These are phyloP conservation scores for Scedosporium boydii DNA, from an alignment of 2,329 filamentous ascomycete species.

Conservation along the genomic window DNA sequence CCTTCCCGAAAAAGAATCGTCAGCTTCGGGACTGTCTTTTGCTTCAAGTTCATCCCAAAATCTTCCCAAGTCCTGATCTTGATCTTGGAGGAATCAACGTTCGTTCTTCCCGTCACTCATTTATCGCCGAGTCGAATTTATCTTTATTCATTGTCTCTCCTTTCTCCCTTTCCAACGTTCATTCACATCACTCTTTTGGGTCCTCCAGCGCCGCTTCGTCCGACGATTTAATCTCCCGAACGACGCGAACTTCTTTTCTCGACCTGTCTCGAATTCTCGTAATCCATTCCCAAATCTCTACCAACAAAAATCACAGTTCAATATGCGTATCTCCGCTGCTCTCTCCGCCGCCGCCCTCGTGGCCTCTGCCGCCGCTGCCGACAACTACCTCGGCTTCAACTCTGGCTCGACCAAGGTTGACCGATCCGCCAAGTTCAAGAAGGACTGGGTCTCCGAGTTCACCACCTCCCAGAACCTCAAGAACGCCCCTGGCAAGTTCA, in stretches of 20 bases:
- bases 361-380: constrained; percentile 13
- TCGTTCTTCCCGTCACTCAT: not conserved
- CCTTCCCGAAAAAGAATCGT: not conserved
- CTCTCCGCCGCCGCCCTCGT: constrained; percentile 7
- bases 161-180: not conserved
- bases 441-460: constrained; percentile 64
- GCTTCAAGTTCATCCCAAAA: not conserved
- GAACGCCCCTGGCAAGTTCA: constrained; percentile 54
- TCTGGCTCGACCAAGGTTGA: constrained; percentile 56
- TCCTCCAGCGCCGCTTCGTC: not conserved
- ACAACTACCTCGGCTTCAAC: constrained; percentile 59
- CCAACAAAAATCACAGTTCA: not conserved
- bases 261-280: not conserved
- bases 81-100: not conserved
- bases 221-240: not conserved
- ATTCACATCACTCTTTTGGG: not conserved
- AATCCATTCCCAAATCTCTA: not conserved
- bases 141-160: not conserved
- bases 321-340: constrained; percentile 10
- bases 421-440: constrained; percentile 47
- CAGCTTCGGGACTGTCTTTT: not conserved
- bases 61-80: not conserved
- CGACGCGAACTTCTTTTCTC: not conserved
- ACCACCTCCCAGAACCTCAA: constrained; percentile 52
- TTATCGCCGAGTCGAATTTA: not conserved